Percentiles rank a stretch among this genome's conserved stretches.
Evolutionary conservation across 2,329 filamentous ascomycete species (phyloP).

Genomic region (Trichophyton verrucosum): DNA sequence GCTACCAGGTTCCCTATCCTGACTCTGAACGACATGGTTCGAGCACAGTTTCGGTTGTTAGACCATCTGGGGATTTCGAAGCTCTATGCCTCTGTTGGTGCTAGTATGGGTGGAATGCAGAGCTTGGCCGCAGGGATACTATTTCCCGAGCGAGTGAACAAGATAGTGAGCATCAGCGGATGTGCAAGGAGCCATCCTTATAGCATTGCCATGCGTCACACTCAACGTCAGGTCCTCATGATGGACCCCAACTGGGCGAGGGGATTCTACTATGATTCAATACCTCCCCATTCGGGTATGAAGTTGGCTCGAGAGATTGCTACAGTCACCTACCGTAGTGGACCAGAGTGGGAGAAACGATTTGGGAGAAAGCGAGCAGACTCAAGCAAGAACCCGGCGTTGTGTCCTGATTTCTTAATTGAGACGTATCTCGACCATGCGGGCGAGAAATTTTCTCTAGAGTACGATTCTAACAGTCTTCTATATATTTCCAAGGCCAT

Average conservation of each 20-base stretch:
- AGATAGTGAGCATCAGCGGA: slow-evolving; percentile 79
- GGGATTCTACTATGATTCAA: slow-evolving; percentile 78
- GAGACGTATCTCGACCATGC: slow-evolving; percentile 98
- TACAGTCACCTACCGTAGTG: slow-evolving; percentile 91
- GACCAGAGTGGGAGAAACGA: slow-evolving; percentile 92
- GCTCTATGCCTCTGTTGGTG: slow-evolving; percentile 84
- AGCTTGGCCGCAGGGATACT: slow-evolving; percentile 75
- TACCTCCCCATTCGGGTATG: slow-evolving; percentile 93
- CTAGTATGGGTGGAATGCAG: slow-evolving; percentile 98
- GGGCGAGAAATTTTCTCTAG: slow-evolving; percentile 93
- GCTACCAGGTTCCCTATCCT: slow-evolving; percentile 91
- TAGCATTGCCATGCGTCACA: slow-evolving; percentile 97
- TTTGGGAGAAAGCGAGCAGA: slow-evolving; percentile 84
- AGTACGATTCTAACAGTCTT: slow-evolving; percentile 90
- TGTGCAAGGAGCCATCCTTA: slow-evolving; percentile 93
- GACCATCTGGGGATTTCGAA: slow-evolving; percentile 64
- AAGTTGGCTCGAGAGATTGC: slow-evolving; percentile 95
- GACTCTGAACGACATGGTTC: slow-evolving; percentile 95
- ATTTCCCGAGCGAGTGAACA: slow-evolving; percentile 68
- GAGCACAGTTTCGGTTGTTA: slow-evolving; percentile 81
- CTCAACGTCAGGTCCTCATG: slow-evolving; percentile 94
- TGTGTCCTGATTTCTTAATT: slow-evolving; percentile 96
- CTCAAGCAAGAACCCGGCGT: slow-evolving; percentile 67
- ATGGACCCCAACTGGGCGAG: slow-evolving; percentile 97
- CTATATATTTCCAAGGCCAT: slow-evolving; percentile 97